phyloP scores from a whole-genome alignment of 345 rosid genomes.

The Populus tremula region DNA sequence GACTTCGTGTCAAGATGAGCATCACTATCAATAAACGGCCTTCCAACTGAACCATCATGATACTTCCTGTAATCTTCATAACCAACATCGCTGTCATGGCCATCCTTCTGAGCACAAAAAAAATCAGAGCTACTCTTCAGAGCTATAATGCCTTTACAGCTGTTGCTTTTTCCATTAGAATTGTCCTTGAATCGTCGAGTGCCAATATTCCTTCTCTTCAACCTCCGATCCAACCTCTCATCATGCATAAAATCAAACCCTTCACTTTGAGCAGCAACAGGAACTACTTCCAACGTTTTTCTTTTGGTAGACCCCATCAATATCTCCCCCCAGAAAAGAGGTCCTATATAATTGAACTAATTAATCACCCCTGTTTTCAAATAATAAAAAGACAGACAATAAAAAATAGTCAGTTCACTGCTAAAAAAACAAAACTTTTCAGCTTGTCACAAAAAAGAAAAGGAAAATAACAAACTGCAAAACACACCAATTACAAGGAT shows the following conservation, averaged over 20 bases:
- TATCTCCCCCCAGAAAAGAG: background rate
- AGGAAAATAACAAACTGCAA: no score
- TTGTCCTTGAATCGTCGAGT: background rate
- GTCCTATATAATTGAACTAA: background rate
- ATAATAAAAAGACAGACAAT: no score
- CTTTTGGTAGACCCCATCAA: conserved; percentile 6
- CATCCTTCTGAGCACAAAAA: background rate
- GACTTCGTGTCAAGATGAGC: background rate
- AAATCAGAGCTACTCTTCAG: background rate
- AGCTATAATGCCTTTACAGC: background rate
- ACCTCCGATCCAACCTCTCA: conserved; percentile 29
- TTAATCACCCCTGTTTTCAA: background rate
- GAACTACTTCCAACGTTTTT: background rate
- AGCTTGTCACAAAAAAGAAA: background rate
- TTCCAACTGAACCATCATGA: background rate
- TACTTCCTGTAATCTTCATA: background rate
- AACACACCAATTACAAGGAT: no score
- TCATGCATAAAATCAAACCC: background rate
- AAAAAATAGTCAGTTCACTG: background rate
- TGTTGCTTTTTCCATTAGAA: background rate
- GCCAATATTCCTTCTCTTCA: conserved; percentile 30
- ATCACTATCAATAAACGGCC: background rate
- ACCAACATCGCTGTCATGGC: background rate
- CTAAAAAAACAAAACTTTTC: background rate
- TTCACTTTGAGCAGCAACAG: background rate